A percentile compares a stretch with the other conserved stretches of the same genome.
Conservation (phyloP, 139 green algal genomes). For the Monoraphidium neglectum region DNA sequence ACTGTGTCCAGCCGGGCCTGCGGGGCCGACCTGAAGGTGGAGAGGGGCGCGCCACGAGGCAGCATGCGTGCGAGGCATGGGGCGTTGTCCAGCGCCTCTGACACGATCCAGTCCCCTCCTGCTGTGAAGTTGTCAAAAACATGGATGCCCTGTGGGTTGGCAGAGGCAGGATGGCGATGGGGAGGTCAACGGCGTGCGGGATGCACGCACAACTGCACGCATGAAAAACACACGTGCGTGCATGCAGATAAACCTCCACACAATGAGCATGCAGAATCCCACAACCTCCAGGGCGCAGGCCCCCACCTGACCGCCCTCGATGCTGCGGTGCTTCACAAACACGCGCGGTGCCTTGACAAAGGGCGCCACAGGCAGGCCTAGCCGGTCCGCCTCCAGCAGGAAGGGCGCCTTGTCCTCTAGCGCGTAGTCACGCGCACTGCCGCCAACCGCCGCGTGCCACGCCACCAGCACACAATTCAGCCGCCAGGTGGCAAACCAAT, state of each 20-base stretch:
- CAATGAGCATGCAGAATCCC: not conserved
- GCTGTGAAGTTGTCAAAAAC: conserved; percentile 25
- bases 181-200: too few species aligned
- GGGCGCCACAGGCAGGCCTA: conserved; percentile 32
- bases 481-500: conserved; percentile 44
- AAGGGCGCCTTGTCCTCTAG: conserved; percentile 39
- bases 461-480: conserved; percentile 30
- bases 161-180: too few species aligned
- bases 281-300: not conserved
- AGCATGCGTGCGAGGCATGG: conserved; percentile 25
- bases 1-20: conserved; percentile 24
- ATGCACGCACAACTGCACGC: too few species aligned
- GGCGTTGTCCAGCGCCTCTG: conserved; percentile 27
- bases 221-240: conserved; percentile 26
- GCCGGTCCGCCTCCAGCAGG: conserved; percentile 20
- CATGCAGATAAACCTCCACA: not conserved
- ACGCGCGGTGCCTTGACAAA: conserved; percentile 9
- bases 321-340: conserved; percentile 36
- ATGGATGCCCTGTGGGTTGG: not conserved
- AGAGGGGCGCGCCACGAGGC: conserved; percentile 30
- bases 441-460: conserved; percentile 21
- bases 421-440: conserved; percentile 6
- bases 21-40: conserved; percentile 31
- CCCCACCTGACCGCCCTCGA: conserved; percentile 30
- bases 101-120: conserved; percentile 41